Percentiles rank a stretch among this genome's conserved stretches.
Evolutionary conservation across 306 rosid species (phyloP).

Genomic region (Cotoneaster glaucophyllus): DNA sequence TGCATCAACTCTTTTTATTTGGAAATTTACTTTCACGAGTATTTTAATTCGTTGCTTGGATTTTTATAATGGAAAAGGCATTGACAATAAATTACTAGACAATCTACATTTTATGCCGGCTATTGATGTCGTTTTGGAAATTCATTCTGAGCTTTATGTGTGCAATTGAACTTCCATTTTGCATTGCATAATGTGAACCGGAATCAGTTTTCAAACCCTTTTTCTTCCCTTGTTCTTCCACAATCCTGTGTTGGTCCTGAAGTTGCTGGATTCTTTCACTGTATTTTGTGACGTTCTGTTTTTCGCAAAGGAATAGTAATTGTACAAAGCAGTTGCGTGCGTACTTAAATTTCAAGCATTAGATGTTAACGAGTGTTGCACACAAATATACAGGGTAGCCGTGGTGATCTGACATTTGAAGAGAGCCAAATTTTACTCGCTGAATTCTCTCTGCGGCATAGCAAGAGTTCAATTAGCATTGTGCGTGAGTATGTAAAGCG

Average conservation of each 20-base stretch:
- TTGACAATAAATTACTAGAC: no score
- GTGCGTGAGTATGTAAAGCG: constrained; percentile 62
- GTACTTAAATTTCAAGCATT: not conserved
- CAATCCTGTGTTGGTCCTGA: no score
- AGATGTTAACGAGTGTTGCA: not conserved
- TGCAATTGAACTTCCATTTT: no score
- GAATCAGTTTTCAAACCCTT: no score
- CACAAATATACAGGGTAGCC: constrained; percentile 51
- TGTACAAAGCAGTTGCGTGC: not conserved
- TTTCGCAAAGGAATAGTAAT: not conserved
- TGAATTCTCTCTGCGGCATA: constrained; percentile 77
- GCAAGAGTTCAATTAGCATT: constrained; percentile 51
- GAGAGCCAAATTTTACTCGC: constrained; percentile 76
- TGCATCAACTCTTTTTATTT: no score
- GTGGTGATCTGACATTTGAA: constrained; percentile 71
- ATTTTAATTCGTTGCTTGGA: no score
- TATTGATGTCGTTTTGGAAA: no score
- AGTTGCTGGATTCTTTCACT: not conserved
- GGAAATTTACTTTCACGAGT: no score
- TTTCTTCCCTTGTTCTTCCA: not conserved
- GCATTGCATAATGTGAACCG: no score
- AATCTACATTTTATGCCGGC: no score
- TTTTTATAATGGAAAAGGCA: no score
- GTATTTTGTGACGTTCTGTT: not conserved
- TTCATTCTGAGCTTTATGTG: no score